These are phyloP conservation scores for Marchantia polymorpha DNA, from an alignment of 225 moss, liverwort and hornwort genomes.

Conservation along the genomic window DNA sequence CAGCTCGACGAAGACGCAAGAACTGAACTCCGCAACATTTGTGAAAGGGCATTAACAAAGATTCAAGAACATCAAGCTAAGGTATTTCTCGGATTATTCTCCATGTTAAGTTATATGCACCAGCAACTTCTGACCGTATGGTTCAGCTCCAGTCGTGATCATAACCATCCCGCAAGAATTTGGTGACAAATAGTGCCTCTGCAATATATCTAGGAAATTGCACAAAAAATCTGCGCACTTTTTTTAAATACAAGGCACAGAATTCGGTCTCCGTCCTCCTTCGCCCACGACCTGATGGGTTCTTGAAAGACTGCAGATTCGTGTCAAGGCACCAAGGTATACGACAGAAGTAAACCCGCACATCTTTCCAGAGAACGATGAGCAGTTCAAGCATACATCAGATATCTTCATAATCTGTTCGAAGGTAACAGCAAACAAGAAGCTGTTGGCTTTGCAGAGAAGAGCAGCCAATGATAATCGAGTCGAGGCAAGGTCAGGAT, in stretches of 20 bases:
- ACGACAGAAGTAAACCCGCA: constrained; percentile 31
- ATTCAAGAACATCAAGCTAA: constrained; percentile 25
- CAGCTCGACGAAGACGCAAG: constrained; percentile 37
- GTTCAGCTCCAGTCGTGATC: background rate
- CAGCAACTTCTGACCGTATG: background rate
- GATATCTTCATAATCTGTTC: constrained; percentile 24
- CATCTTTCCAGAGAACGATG: constrained; percentile 34
- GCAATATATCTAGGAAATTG: background rate
- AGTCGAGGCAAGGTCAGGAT: background rate
- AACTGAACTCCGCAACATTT: constrained; percentile 14
- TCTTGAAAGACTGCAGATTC: constrained; percentile 22
- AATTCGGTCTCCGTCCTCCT: background rate
- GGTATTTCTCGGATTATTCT: constrained; percentile 5
- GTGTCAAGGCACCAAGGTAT: constrained; percentile 36
- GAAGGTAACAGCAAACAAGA: constrained; percentile 20
- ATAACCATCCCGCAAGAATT: background rate
- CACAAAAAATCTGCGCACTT: background rate
- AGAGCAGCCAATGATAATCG: background rate
- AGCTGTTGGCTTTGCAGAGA: constrained; percentile 19
- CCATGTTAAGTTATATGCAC: background rate
- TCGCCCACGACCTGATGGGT: background rate
- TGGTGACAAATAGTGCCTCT: background rate
- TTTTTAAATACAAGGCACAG: background rate
- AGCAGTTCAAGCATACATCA: constrained; percentile 31
- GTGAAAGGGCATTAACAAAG: constrained; percentile 29